phyloP scores from a whole-genome alignment of 2,329 filamentous ascomycete genomes.

The Trichocomaceae sp. region DNA sequence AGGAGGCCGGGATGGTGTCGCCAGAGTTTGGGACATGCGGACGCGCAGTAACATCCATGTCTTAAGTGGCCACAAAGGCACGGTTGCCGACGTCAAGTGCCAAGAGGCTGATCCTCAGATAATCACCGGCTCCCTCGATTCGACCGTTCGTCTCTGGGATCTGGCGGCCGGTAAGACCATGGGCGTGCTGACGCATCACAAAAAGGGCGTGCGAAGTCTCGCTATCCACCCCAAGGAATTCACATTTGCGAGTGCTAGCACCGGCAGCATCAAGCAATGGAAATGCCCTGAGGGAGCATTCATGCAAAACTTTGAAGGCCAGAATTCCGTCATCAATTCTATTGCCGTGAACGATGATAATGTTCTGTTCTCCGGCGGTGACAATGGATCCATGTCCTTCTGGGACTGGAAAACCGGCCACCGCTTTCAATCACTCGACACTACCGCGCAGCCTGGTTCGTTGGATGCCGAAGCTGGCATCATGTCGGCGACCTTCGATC shows the following conservation, averaged over 20 bases:
- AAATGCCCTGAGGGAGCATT: constrained; percentile 96
- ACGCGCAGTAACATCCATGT: constrained; percentile 95
- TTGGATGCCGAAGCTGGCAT: constrained; percentile 90
- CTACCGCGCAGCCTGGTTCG: constrained; percentile 86
- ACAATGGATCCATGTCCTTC: constrained; percentile 94
- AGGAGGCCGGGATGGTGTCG: constrained; percentile 88
- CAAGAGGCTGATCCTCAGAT: constrained; percentile 96
- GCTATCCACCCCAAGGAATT: constrained; percentile 86
- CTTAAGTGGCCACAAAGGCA: constrained; percentile 80
- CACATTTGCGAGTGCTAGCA: constrained; percentile 89
- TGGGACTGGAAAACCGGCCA: constrained; percentile 99
- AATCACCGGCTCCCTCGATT: constrained; percentile 86
- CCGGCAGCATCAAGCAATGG: constrained; percentile 97
- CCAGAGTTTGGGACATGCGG: constrained; percentile 96
- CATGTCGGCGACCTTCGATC: constrained; percentile 90
- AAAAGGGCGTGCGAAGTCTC: constrained; percentile 86
- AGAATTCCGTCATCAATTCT: constrained; percentile 94
- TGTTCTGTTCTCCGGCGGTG: constrained; percentile 86
- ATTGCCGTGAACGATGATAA: constrained; percentile 91
- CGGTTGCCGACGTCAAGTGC: constrained; percentile 80
- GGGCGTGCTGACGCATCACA: constrained; percentile 95
- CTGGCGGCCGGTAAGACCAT: constrained; percentile 93
- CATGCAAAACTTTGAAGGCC: constrained; percentile 98
- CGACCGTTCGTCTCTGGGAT: constrained; percentile 89
- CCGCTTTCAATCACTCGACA: constrained; percentile 82